Percentiles rank a stretch among this genome's conserved stretches.
phyloP scores from a whole-genome alignment of 495 filamentous ascomycete genomes.

The Daldinia vernicosa region DNA sequence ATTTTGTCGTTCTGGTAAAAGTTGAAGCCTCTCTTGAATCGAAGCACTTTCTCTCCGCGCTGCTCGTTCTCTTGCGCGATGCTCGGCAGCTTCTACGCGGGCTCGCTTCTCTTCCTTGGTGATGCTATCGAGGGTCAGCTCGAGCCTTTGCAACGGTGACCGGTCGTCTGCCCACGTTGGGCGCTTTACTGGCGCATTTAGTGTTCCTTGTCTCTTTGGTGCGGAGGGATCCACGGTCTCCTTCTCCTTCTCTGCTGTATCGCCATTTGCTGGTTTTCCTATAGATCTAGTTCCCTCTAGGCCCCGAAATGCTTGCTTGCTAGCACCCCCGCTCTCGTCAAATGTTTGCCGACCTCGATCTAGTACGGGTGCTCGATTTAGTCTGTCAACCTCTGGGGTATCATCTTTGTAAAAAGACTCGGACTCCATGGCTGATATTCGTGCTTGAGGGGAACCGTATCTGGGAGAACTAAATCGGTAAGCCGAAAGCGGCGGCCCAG shows the following conservation, averaged over 20 bases:
- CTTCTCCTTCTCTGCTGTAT: conserved; percentile 21
- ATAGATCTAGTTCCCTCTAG: conserved; percentile 35
- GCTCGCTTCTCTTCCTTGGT: conserved; percentile 92
- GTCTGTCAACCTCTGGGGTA: conserved; percentile 45
- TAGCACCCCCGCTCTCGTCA: conserved; percentile 26
- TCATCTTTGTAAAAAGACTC: conserved; percentile 52
- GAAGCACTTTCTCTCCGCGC: conserved; percentile 47
- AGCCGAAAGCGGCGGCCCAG: conserved; percentile 34
- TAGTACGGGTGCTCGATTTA: conserved; percentile 44
- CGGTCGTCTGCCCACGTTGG: conserved; percentile 76
- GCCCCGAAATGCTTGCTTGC: conserved; percentile 26
- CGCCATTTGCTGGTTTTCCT: conserved; percentile 33
- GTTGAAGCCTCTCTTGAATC: conserved; percentile 34
- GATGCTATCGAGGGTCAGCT: conserved; percentile 85
- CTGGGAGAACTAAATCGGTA: conserved; percentile 36
- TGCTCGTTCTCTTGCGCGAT: conserved; percentile 62
- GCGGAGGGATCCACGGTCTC: conserved; percentile 29
- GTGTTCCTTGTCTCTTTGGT: conserved; percentile 39
- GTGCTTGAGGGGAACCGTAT: conserved; percentile 29
- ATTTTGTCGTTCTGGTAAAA: conserved; percentile 18
- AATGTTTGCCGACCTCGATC: conserved; percentile 47
- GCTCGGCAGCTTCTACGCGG: conserved; percentile 80
- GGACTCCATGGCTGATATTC: conserved; percentile 47
- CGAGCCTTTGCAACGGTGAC: conserved; percentile 91
- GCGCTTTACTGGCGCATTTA: conserved; percentile 41